These are phyloP conservation scores for Tylopilus vinaceipallidus DNA, from an alignment of 768 basidiomycete species.

Conservation along the genomic window DNA sequence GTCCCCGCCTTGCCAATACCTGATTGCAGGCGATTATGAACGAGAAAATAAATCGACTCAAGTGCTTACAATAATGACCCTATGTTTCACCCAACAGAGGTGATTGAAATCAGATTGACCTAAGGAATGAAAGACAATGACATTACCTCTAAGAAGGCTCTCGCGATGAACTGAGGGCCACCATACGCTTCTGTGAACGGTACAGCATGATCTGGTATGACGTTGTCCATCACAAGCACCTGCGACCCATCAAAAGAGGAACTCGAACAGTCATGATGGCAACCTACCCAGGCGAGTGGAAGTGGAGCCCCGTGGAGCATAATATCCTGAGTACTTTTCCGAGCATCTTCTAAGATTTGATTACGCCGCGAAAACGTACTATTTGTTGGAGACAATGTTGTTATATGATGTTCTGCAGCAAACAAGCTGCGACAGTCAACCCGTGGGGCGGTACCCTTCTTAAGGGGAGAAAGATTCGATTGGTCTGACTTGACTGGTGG, in stretches of 20 bases:
- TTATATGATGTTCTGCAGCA: neutral
- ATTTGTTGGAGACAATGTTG: neutral
- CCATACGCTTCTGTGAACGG: slow-evolving; percentile 26
- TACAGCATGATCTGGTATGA: slow-evolving; percentile 29
- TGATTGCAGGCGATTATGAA: slow-evolving; percentile 1
- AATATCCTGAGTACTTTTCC: slow-evolving; percentile 13
- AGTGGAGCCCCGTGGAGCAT: slow-evolving; percentile 23
- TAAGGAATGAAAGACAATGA: neutral
- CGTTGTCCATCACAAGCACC: slow-evolving; percentile 27
- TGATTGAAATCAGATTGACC: neutral
- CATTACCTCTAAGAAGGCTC: slow-evolving; percentile 25
- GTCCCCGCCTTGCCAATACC: slow-evolving; percentile 27
- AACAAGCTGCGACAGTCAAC: slow-evolving; percentile 24
- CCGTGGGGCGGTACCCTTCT: slow-evolving; percentile 12
- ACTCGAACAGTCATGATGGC: too few species aligned
- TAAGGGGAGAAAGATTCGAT: slow-evolving; percentile 17
- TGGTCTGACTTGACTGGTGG: slow-evolving; percentile 9
- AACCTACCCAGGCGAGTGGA: slow-evolving; percentile 28
- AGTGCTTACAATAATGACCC: slow-evolving; percentile 27
- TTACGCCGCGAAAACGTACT: neutral
- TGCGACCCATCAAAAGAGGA: neutral
- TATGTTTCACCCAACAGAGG: slow-evolving; percentile 2
- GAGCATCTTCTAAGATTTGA: neutral
- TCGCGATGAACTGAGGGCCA: slow-evolving; percentile 28
- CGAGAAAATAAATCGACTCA: neutral